A percentile compares a stretch with the other conserved stretches of the same genome.
These are phyloP conservation scores for Pseudocercospora crystallina DNA, from an alignment of 2,329 filamentous ascomycete genomes.

Conservation along the genomic window DNA sequence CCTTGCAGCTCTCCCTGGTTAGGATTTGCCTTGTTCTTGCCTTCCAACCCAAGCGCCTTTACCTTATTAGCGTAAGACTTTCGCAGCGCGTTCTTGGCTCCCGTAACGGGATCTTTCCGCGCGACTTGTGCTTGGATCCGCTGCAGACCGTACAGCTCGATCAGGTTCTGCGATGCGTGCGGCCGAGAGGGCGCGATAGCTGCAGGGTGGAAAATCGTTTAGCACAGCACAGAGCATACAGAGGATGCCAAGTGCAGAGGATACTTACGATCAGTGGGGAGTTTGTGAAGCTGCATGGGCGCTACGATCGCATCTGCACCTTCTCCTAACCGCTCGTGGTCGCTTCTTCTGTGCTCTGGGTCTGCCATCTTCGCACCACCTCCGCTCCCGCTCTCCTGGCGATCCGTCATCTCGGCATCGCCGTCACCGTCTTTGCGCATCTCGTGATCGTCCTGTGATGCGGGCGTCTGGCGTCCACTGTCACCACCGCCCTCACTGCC, in stretches of 20 bases:
- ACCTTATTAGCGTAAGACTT: slow-evolving; percentile 57
- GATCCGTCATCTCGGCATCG: slow-evolving; percentile 44
- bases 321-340: slow-evolving; percentile 47
- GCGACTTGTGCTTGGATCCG: slow-evolving; percentile 59
- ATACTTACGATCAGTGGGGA: slow-evolving; percentile 35
- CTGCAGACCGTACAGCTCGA: slow-evolving; percentile 59
- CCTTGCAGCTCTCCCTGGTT: slow-evolving; percentile 39
- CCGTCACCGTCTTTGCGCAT: slow-evolving; percentile 40
- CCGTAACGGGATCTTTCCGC: slow-evolving; percentile 59
- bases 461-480: slow-evolving; percentile 29
- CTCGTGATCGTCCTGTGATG: slow-evolving; percentile 26
- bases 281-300: slow-evolving; percentile 27
- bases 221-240: slow-evolving; percentile 33
- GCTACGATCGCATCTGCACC: slow-evolving; percentile 3
- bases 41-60: slow-evolving; percentile 49
- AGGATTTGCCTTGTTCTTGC: slow-evolving; percentile 48
- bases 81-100: slow-evolving; percentile 64
- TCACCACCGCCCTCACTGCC: slow-evolving; percentile 28
- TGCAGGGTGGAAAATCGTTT: slow-evolving; percentile 39
- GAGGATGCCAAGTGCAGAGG: slow-evolving; percentile 21
- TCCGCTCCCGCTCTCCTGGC: slow-evolving; percentile 7
- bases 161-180: slow-evolving; percentile 58
- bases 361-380: slow-evolving; percentile 24
- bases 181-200: slow-evolving; percentile 50
- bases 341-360: slow-evolving; percentile 42